Evolutionary conservation across 495 filamentous ascomycete species (phyloP).

Genomic region (Lophium mytilinum): DNA sequence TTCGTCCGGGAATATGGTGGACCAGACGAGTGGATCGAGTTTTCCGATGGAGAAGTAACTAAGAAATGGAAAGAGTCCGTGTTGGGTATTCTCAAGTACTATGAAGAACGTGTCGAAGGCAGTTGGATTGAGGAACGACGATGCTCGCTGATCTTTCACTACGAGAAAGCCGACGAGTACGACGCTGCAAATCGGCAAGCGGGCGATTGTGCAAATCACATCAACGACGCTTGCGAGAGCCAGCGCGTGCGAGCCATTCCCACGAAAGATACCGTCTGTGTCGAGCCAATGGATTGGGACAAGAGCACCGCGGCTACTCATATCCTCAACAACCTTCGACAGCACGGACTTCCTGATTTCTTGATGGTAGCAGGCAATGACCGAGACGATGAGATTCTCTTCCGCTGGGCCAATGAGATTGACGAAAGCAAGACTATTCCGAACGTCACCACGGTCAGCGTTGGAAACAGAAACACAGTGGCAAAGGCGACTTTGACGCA

Average conservation of each 20-base stretch:
- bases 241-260: conserved; percentile 78
- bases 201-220: conserved; percentile 79
- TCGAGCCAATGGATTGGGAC: conserved; percentile 73
- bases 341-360: conserved; percentile 57
- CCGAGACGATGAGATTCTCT: conserved; percentile 85
- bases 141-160: conserved; percentile 82
- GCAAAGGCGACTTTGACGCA: conserved; percentile 77
- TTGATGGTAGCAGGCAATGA: conserved; percentile 80
- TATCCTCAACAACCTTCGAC: conserved; percentile 53
- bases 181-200: conserved; percentile 65
- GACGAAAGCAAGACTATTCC: conserved; percentile 46
- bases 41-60: conserved; percentile 60
- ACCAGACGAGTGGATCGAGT: conserved; percentile 59
- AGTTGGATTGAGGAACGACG: conserved; percentile 78
- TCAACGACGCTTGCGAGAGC: conserved; percentile 81
- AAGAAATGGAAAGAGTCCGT: conserved; percentile 71
- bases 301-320: conserved; percentile 71
- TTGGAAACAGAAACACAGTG: conserved; percentile 80
- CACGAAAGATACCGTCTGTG: conserved; percentile 65
- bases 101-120: conserved; percentile 77
- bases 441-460: conserved; percentile 69
- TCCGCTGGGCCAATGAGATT: conserved; percentile 83
- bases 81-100: conserved; percentile 70
- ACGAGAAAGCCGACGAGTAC: conserved; percentile 70
- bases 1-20: conserved; percentile 62